A percentile compares a stretch with the other conserved stretches of the same genome.
Conservation (phyloP, 495 filamentous ascomycete species). For the Aspergillus baeticus region DNA sequence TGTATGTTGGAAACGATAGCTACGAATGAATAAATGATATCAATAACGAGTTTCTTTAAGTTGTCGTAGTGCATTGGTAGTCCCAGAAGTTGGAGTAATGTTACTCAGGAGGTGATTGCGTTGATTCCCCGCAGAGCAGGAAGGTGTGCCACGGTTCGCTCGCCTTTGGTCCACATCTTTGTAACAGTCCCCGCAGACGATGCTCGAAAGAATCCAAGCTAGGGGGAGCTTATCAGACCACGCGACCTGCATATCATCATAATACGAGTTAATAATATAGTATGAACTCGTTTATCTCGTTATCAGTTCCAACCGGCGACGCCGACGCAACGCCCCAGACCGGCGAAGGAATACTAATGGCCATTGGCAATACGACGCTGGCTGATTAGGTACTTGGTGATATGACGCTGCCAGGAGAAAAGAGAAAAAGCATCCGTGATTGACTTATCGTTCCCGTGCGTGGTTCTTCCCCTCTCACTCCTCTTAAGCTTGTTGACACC, state of each 20-base stretch:
- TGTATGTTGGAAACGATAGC: slow-evolving; percentile 22
- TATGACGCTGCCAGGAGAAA: too few relatives aligned
- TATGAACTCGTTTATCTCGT: not conserved
- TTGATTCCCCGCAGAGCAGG: not conserved
- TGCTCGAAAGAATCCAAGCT: not conserved
- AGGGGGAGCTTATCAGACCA: not conserved
- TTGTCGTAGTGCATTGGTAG: too few relatives aligned
- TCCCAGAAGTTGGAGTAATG: not conserved
- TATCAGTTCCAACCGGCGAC: not conserved
- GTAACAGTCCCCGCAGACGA: not conserved
- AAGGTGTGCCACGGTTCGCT: not conserved
- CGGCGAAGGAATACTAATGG: not conserved
- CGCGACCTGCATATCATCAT: not conserved
- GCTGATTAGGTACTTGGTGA: not conserved
- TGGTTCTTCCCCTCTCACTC: too few relatives aligned
- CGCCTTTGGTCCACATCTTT: not conserved
- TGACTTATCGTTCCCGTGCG: too few relatives aligned
- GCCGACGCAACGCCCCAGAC: not conserved
- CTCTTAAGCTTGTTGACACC: too few relatives aligned
- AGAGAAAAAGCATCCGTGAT: too few relatives aligned
- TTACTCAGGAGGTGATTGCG: not conserved
- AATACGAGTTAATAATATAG: not conserved
- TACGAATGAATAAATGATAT: slow-evolving; percentile 17
- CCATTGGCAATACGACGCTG: too few relatives aligned
- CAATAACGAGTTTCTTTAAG: not conserved